Percentiles rank a stretch among this genome's conserved stretches.
phyloP scores from a whole-genome alignment of 352 stramenopile genomes.

The Phytophthora parvispora region DNA sequence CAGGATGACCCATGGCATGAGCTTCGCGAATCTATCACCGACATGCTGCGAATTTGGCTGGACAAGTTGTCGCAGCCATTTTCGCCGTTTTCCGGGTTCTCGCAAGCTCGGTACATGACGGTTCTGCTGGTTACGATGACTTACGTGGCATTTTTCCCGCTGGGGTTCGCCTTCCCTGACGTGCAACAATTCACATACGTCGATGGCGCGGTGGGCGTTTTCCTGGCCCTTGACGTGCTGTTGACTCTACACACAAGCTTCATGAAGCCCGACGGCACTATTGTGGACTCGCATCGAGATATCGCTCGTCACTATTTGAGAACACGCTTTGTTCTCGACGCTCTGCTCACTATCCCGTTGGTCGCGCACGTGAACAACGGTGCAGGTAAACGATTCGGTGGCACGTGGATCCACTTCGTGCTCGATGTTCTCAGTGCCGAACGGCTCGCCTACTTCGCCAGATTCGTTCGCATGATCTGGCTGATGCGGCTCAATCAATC shows the following conservation, averaged over 20 bases:
- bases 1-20: not conserved
- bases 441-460: not conserved
- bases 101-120: conserved; percentile 21
- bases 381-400: not conserved
- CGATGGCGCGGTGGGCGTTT: conserved; percentile 6
- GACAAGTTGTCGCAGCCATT: conserved; percentile 14
- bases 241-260: conserved; percentile 45
- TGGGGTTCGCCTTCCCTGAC: conserved; percentile 45
- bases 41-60: not conserved
- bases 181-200: not conserved
- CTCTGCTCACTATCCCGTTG: conserved; percentile 13
- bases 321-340: conserved; percentile 22
- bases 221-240: conserved; percentile 26
- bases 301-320: conserved; percentile 30
- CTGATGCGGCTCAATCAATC: not conserved
- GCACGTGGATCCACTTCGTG: not conserved
- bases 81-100: conserved; percentile 30
- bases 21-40: not conserved
- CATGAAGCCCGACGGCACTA: conserved; percentile 8
- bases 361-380: not conserved
- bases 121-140: conserved; percentile 27
- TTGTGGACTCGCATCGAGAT: conserved; percentile 20
- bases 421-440: conserved; percentile 11
- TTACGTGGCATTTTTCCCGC: conserved; percentile 49
- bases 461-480: conserved; percentile 1